phyloP scores from a whole-genome alignment of 495 filamentous ascomycete genomes.

The Hypoxylon trugodes region DNA sequence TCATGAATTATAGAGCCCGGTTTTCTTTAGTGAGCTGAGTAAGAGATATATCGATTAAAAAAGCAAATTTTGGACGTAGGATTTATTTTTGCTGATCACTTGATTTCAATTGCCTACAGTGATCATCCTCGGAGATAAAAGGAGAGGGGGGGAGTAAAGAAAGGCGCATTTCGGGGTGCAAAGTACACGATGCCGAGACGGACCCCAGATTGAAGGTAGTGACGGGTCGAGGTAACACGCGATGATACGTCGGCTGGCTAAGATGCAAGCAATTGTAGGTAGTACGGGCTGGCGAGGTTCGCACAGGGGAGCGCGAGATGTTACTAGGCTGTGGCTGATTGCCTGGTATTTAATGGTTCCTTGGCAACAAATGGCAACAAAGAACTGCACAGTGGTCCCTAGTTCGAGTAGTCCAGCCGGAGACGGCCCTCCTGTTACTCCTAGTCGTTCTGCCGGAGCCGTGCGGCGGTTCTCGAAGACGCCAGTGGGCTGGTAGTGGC shows the following conservation, averaged over 20 bases:
- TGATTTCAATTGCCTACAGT: constrained; percentile 25
- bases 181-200: constrained; percentile 20
- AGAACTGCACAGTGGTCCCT: no score
- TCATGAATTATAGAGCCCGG: constrained; percentile 7
- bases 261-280: constrained; percentile 19
- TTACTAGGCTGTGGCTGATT: constrained; percentile 28
- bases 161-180: constrained; percentile 18
- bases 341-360: constrained; percentile 26
- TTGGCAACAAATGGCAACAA: constrained; percentile 25
- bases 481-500: constrained; percentile 37
- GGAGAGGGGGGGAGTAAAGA: background rate
- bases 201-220: constrained; percentile 5
- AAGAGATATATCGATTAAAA: constrained; percentile 15
- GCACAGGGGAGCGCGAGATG: constrained; percentile 10
- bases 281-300: constrained; percentile 23
- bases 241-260: constrained; percentile 30
- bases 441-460: constrained; percentile 29
- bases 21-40: constrained; percentile 13
- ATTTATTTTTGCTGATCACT: constrained; percentile 28
- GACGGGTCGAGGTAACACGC: constrained; percentile 30
- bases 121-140: constrained; percentile 15
- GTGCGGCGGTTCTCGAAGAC: constrained; percentile 34
- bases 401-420: no score
- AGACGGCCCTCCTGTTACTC: background rate
- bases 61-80: constrained; percentile 3